phyloP scores from a whole-genome alignment of 768 basidiomycete species.

The Lactarius trivialis region DNA sequence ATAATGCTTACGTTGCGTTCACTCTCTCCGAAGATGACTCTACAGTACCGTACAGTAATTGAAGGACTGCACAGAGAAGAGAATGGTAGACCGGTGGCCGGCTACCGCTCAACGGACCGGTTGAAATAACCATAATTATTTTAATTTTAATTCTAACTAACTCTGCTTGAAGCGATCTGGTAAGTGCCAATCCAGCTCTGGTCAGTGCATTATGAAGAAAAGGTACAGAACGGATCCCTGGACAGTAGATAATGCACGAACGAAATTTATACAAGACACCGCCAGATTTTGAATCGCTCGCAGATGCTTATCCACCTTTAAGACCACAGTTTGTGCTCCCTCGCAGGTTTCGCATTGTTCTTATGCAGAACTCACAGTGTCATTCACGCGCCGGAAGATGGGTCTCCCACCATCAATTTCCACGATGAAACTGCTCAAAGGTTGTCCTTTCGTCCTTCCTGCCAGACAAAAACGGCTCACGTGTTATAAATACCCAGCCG shows the following conservation, averaged over 20 bases:
- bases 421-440: conserved; percentile 63
- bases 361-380: conserved; percentile 17
- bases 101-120: too few species aligned
- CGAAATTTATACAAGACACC: conserved; percentile 42
- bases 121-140: too few species aligned
- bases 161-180: too few species aligned
- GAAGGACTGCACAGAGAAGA: too few species aligned
- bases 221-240: too few species aligned
- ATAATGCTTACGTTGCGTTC: too few species aligned
- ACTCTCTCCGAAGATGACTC: too few species aligned
- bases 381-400: conserved; percentile 25
- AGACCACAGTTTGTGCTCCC: conserved; percentile 41
- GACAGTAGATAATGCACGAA: conserved; percentile 40
- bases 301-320: conserved; percentile 50
- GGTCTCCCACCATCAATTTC: conserved; percentile 57
- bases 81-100: too few species aligned
- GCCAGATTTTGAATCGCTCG: conserved; percentile 57
- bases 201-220: too few species aligned
- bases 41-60: too few species aligned
- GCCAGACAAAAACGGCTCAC: background rate
- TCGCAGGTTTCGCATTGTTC: background rate
- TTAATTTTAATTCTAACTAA: too few species aligned
- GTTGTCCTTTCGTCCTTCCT: conserved; percentile 32
- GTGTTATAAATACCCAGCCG: conserved; percentile 39
- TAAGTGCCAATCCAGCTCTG: too few species aligned